phyloP scores from a whole-genome alignment of 2,329 filamentous ascomycete species.

The Trichoderma cornu-damae region DNA sequence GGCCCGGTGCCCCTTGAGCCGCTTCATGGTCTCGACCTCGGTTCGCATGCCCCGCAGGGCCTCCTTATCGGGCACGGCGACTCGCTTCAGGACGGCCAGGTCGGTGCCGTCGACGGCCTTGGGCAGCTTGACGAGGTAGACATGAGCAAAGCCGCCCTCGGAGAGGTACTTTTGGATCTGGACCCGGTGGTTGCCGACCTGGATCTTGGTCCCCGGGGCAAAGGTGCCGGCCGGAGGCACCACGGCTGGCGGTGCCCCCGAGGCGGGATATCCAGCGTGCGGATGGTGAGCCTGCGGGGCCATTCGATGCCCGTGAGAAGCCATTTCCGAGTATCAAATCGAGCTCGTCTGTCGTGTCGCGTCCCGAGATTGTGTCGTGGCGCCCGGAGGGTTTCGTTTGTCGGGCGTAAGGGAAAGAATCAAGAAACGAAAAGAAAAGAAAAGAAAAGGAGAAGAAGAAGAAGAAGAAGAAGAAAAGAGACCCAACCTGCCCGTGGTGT shows the following conservation, averaged over 20 bases:
- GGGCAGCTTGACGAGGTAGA: constrained; percentile 89
- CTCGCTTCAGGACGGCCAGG: constrained; percentile 82
- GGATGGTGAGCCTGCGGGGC: constrained; percentile 34
- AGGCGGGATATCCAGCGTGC: constrained; percentile 41
- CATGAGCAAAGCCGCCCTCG: constrained; percentile 95
- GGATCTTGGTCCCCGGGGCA: constrained; percentile 88
- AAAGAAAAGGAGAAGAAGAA: too few relatives aligned
- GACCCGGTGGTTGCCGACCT: constrained; percentile 87
- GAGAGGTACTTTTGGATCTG: constrained; percentile 96
- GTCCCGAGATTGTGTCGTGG: constrained; percentile 8
- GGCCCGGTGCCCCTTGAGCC: constrained; percentile 89
- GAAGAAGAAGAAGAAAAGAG: too few relatives aligned
- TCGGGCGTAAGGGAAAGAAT: neutral
- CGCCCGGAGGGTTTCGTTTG: neutral
- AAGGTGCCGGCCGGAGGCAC: constrained; percentile 77
- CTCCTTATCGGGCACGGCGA: constrained; percentile 94
- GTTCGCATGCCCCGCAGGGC: constrained; percentile 92
- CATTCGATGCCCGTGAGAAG: constrained; percentile 35
- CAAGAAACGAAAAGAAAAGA: too few relatives aligned
- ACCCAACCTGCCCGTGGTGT: too few relatives aligned
- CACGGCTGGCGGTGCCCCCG: constrained; percentile 36
- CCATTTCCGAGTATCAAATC: constrained; percentile 26
- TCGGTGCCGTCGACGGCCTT: constrained; percentile 72
- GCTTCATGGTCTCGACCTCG: constrained; percentile 99
- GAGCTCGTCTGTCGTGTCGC: neutral